Evolutionary conservation across 2,329 filamentous ascomycete species (phyloP), one percentile per base, ranked within the genome.

Genomic region (Alternaria ventricosa): DNA sequence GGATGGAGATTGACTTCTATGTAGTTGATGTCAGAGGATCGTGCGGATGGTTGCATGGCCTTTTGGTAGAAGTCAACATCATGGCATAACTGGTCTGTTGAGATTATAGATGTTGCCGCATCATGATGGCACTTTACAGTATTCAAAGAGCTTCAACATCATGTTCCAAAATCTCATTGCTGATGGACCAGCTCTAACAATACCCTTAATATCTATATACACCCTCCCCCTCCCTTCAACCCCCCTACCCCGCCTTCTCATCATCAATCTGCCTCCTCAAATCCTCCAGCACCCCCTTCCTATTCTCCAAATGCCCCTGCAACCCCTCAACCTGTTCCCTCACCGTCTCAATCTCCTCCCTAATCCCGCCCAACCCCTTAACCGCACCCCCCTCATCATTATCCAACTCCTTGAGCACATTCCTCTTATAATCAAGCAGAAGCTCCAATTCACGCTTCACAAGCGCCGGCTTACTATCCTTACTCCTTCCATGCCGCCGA

Each of bases 381-480:
- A 79, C 78, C 7, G 71, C 77, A 0, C 93, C 94, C 8, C 87
- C 88, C 58, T 88, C 86, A 28, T 91, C 92, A 67, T 89, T 87
- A 81, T 96, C 91, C 80, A 94, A 75, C 55, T 92, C 94, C 71
- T 88, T 86, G 78, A 95, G 84, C 83, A 90, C 90, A 76, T 89
- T 89, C 78, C 93, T 86, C 87, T 99, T 99, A 81, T 97, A 98
- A 76, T 99, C 96, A 46, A 99, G 85, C 80, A 99, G 82, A 83
- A 97, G 93, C 80, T 98, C 93, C 50, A 97, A 84, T 82, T 99
- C 96, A 67, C 94, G 87, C 86, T 97, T 98, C 60, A 98, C 93
- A 44, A 99, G 86, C 41, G 94, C 93, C 46, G 95, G 95, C 82
- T 94, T 96, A 23, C 88, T 91, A 49, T 94, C 85, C 82, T 87